Percentiles rank a stretch among this genome's conserved stretches.
Conservation (phyloP, 2,329 filamentous ascomycete species). For the Arachnomyces sp. region DNA sequence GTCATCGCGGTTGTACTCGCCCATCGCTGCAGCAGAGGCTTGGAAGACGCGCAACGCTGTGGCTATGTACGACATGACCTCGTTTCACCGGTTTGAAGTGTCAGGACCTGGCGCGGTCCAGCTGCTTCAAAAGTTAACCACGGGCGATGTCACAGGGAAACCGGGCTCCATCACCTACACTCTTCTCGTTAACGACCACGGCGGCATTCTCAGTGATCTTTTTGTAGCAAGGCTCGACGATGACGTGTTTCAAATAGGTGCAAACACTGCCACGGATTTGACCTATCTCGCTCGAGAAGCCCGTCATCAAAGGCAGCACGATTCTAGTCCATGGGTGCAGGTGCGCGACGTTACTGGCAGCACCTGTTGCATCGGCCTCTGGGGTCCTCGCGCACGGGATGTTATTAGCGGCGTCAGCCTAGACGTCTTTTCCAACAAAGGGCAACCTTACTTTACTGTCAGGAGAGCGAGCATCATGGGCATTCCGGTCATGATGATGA, state of each 20-base stretch:
- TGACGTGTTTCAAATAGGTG: conserved; percentile 43
- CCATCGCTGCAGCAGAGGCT: conserved; percentile 53
- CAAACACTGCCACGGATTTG: conserved; percentile 49
- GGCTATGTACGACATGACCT: conserved; percentile 57
- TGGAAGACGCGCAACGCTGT: conserved; percentile 59
- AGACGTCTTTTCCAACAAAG: conserved; percentile 9
- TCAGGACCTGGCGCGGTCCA: conserved; percentile 50
- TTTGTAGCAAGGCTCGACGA: conserved; percentile 48
- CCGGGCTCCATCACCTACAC: conserved; percentile 50
- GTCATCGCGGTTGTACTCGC: conserved; percentile 52
- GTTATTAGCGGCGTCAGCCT: conserved; percentile 38
- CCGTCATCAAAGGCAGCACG: conserved; percentile 36
- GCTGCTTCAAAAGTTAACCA: conserved; percentile 45
- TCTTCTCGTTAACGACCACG: conserved; percentile 47
- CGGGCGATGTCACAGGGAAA: conserved; percentile 30
- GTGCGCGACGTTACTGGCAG: conserved; percentile 54
- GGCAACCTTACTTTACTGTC: conserved; percentile 44
- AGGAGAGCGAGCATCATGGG: conserved; percentile 46
- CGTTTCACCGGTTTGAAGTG: conserved; percentile 51
- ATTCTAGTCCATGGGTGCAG: conserved; percentile 39
- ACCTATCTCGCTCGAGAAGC: conserved; percentile 50
- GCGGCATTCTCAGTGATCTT: conserved; percentile 51
- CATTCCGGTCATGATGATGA: conserved; percentile 50
- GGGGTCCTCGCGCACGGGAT: conserved; percentile 51
- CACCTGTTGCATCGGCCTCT: conserved; percentile 56